Percentiles rank a stretch among this genome's conserved stretches.
These are phyloP conservation scores for Coemansia sp. DNA, from an alignment of 192 early-diverging fungal genomes.

Conservation along the genomic window DNA sequence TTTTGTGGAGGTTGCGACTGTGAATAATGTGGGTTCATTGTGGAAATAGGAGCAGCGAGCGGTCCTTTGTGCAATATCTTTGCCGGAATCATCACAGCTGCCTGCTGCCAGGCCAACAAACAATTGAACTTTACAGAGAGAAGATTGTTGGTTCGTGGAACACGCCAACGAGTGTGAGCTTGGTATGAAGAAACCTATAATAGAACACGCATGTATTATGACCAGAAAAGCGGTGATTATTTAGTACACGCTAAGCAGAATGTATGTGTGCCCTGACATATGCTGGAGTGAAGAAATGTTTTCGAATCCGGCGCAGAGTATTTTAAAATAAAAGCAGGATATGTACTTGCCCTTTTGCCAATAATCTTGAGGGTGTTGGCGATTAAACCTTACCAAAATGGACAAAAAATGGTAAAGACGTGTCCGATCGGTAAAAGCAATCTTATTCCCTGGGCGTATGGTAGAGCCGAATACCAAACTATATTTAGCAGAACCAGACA, in stretches of 20 bases:
- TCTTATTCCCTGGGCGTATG: background rate
- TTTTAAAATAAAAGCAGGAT: background rate
- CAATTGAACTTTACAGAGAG: background rate
- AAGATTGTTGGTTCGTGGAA: too few species aligned
- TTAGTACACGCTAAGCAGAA: background rate
- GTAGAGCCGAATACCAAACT: background rate
- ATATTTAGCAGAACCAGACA: background rate
- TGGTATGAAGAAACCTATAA: background rate
- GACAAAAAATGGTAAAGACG: background rate
- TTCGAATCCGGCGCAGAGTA: background rate
- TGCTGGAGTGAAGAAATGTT: background rate
- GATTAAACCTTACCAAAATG: background rate
- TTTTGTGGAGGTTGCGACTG: conserved; percentile 4
- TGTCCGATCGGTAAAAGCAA: background rate
- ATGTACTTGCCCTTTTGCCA: background rate
- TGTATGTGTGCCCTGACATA: too few species aligned
- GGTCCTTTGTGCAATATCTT: conserved; percentile 12
- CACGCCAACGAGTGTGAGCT: too few species aligned
- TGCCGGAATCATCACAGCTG: conserved; percentile 16
- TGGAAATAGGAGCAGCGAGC: conserved; percentile 5
- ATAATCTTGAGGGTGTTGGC: background rate
- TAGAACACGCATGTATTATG: background rate
- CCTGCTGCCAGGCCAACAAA: background rate
- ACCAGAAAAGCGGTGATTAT: too few species aligned
- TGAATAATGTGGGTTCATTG: conserved; percentile 16